These are phyloP conservation scores for Wickerhamiella sergipiensis DNA, from an alignment of 805 yeast species.

Conservation along the genomic window DNA sequence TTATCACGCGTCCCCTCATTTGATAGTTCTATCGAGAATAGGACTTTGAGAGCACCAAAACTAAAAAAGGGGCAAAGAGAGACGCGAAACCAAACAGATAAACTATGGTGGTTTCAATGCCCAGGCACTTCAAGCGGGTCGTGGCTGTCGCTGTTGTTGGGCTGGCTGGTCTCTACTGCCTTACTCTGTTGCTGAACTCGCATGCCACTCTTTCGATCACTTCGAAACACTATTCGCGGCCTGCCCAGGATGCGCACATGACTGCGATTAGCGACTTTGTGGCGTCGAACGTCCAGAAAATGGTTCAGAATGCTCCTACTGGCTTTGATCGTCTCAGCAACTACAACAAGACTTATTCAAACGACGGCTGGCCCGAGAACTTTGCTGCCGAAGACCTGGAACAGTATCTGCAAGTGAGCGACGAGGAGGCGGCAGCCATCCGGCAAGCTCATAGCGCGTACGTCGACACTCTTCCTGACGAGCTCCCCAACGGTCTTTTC, in stretches of 20 bases:
- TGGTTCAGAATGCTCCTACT: neutral
- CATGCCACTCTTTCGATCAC: neutral
- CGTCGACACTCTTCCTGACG: constrained; percentile 8
- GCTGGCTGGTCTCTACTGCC: neutral
- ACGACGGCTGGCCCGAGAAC: neutral
- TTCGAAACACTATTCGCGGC: neutral
- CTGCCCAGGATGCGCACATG: neutral
- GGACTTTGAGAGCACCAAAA: neutral
- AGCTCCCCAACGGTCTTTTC: constrained; percentile 10
- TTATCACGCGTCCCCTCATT: too few species aligned
- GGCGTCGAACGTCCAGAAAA: neutral
- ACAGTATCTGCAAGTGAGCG: constrained; percentile 11
- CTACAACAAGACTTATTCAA: neutral
- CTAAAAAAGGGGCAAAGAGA: neutral
- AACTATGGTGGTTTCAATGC: neutral
- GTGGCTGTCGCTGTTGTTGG: neutral
- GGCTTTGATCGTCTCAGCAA: neutral
- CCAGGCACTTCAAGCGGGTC: neutral
- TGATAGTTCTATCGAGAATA: neutral
- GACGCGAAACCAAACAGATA: too few species aligned
- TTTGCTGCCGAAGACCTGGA: constrained; percentile 3
- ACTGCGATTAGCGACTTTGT: neutral
- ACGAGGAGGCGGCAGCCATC: constrained; percentile 8
- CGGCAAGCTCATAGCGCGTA: constrained; percentile 7
- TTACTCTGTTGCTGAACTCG: neutral